phyloP scores from a whole-genome alignment of 2,329 filamentous ascomycete species.

The Pseudogymnoascus sp. region DNA sequence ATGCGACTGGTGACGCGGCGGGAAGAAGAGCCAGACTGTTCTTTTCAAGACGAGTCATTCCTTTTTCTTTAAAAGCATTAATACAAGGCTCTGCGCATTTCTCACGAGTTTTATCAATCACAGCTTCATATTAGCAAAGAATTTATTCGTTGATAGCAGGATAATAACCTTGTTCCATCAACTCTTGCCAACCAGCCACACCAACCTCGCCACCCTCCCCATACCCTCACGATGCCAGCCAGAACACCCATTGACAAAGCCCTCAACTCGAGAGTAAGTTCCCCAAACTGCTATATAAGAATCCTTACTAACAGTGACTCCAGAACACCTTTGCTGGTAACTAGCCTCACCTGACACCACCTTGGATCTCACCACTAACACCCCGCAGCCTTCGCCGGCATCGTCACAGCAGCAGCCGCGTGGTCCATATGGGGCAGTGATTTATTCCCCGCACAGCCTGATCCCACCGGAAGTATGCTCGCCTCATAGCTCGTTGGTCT shows the following conservation, averaged over 20 bases:
- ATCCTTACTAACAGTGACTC: constrained; percentile 9
- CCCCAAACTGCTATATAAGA: background rate
- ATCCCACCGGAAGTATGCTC: constrained; percentile 68
- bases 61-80: background rate
- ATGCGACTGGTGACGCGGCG: constrained; percentile 6
- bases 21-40: background rate
- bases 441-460: constrained; percentile 66
- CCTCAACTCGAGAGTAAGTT: constrained; percentile 59
- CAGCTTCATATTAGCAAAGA: background rate
- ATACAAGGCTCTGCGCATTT: background rate
- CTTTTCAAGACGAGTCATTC: constrained; percentile 1
- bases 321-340: constrained; percentile 66
- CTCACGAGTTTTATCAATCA: background rate
- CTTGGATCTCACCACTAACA: constrained; percentile 10
- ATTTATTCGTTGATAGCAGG: background rate
- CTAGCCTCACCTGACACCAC: background rate
- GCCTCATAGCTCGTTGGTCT: constrained; percentile 15
- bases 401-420: constrained; percentile 71
- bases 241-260: constrained; percentile 58
- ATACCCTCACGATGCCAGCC: constrained; percentile 46
- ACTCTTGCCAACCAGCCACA: background rate
- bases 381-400: constrained; percentile 64
- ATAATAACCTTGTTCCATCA: background rate
- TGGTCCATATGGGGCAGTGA: constrained; percentile 84
- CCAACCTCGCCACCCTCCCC: background rate